Percentiles rank a stretch among this genome's conserved stretches.
Evolutionary conservation across 306 rosid genomes (phyloP).

Genomic region (Quercus aquifolioides): DNA sequence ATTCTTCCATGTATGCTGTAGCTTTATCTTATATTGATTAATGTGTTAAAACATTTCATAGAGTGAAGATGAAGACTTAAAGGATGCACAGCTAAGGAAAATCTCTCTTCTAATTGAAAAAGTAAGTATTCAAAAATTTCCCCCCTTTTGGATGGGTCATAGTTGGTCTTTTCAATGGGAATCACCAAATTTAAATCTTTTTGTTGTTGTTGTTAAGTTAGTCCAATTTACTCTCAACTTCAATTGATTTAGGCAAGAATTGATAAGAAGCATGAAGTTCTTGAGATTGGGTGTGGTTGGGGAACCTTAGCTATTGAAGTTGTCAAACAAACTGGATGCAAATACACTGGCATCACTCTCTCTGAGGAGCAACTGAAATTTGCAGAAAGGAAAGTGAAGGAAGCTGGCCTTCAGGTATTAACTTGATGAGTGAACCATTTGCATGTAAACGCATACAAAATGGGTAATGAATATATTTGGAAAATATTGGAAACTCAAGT

Average conservation of each 20-base stretch:
- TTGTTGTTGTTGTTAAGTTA: not conserved
- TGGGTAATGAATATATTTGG: no score
- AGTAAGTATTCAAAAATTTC: slow-evolving; percentile 15
- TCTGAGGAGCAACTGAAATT: slow-evolving; percentile 78
- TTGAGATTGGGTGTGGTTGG: slow-evolving; percentile 95
- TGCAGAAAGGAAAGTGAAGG: slow-evolving; percentile 63
- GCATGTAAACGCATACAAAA: no score
- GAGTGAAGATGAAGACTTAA: slow-evolving; percentile 71
- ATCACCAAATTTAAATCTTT: not conserved
- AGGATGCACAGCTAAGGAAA: slow-evolving; percentile 74
- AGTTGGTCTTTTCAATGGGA: not conserved
- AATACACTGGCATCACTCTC: slow-evolving; percentile 82
- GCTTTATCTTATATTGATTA: not conserved
- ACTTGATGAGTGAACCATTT: not conserved
- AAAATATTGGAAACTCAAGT: no score
- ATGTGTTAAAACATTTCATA: slow-evolving; percentile 21
- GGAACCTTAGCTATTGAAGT: slow-evolving; percentile 92
- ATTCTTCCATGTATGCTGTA: slow-evolving; percentile 1
- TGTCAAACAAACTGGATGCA: slow-evolving; percentile 75
- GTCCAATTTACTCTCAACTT: not conserved
- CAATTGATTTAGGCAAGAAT: slow-evolving; percentile 55
- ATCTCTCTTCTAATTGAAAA: slow-evolving; percentile 65
- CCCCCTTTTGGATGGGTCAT: no score
- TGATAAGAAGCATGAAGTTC: slow-evolving; percentile 64
- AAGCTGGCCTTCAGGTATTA: slow-evolving; percentile 77